Evolutionary conservation across 2,329 filamentous ascomycete genomes (phyloP).

Genomic region (Colletotrichum sublineola): DNA sequence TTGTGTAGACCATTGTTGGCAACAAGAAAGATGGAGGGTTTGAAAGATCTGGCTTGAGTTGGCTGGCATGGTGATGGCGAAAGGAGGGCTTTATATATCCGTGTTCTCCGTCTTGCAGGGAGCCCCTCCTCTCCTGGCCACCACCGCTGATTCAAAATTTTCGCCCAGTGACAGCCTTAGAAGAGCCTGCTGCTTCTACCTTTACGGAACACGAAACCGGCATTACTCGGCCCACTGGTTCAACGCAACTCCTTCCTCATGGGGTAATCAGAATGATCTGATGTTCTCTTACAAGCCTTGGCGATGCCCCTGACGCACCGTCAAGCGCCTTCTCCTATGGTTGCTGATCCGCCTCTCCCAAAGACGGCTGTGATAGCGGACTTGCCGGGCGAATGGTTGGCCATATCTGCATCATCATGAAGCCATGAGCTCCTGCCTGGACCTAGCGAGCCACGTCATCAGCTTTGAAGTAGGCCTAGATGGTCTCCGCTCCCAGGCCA

Average conservation of each 20-base stretch:
- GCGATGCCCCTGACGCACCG: neutral
- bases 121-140: neutral
- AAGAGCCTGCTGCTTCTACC: conserved; percentile 2
- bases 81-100: conserved; percentile 5
- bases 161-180: neutral
- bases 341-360: neutral
- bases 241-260: neutral
- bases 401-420: neutral
- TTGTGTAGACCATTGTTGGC: neutral
- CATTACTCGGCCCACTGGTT: neutral
- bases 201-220: neutral
- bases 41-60: conserved; percentile 5
- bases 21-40: neutral
- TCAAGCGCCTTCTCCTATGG: neutral
- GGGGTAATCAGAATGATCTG: neutral
- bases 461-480: neutral
- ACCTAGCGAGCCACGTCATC: neutral
- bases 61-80: neutral
- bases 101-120: neutral
- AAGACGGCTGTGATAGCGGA: conserved; percentile 2
- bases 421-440: neutral
- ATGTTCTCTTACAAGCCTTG: conserved; percentile 1
- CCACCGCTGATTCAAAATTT: neutral
- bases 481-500: neutral
- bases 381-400: neutral